phyloP scores from a whole-genome alignment of 495 filamentous ascomycete species.

The Cercophora scortea region DNA sequence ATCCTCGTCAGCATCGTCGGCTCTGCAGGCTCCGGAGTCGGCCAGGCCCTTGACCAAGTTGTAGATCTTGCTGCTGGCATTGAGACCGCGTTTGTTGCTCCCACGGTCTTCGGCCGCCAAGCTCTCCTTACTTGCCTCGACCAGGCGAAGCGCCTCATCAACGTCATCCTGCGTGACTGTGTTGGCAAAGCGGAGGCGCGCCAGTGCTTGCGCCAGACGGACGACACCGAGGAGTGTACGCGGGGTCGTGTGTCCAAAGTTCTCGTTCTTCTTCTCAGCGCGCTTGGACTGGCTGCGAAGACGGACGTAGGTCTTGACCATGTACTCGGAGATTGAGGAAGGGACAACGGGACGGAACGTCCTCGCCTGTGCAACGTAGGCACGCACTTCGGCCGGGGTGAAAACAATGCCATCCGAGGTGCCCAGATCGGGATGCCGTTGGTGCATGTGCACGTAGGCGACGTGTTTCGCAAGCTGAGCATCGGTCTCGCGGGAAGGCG shows the following conservation, averaged over 20 bases:
- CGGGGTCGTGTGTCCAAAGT: slow-evolving; percentile 87
- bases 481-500: slow-evolving; percentile 76
- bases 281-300: slow-evolving; percentile 82
- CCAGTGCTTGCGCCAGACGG: slow-evolving; percentile 91
- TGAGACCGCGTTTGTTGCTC: slow-evolving; percentile 57
- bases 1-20: slow-evolving; percentile 45
- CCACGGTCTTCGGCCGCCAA: slow-evolving; percentile 57
- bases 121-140: slow-evolving; percentile 86
- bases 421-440: slow-evolving; percentile 74
- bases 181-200: slow-evolving; percentile 78
- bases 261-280: slow-evolving; percentile 70
- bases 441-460: slow-evolving; percentile 96
- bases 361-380: slow-evolving; percentile 90
- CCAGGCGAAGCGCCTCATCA: slow-evolving; percentile 84
- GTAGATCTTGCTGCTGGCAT: slow-evolving; percentile 84
- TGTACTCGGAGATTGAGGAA: slow-evolving; percentile 80
- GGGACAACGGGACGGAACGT: slow-evolving; percentile 81
- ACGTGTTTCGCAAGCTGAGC: slow-evolving; percentile 94
- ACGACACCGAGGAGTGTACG: slow-evolving; percentile 89
- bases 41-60: slow-evolving; percentile 80
- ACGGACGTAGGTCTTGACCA: slow-evolving; percentile 90
- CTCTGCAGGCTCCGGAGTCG: slow-evolving; percentile 61
- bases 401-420: slow-evolving; percentile 57
- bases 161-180: slow-evolving; percentile 85
- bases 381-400: slow-evolving; percentile 82